These are phyloP conservation scores for Globisporangium acanthophoron DNA, from an alignment of 352 stramenopile species.

Conservation along the genomic window DNA sequence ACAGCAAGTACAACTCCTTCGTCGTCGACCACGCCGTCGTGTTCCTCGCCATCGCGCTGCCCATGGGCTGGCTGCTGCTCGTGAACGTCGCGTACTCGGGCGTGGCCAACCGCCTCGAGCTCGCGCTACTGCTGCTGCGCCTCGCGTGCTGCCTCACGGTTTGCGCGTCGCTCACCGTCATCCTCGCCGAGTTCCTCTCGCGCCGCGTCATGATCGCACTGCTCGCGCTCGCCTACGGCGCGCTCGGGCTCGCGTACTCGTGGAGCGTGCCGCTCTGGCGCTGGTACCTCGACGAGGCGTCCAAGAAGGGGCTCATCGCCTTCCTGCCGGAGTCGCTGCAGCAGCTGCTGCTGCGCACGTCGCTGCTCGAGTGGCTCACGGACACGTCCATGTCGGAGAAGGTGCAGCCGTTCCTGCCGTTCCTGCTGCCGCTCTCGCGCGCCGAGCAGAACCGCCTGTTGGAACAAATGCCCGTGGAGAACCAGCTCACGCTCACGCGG, in stretches of 20 bases:
- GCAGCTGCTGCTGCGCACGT: constrained; percentile 63
- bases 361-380: constrained; percentile 78
- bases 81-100: constrained; percentile 62
- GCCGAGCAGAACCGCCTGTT: constrained; percentile 65
- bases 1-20: constrained; percentile 66
- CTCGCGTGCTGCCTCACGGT: constrained; percentile 60
- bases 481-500: constrained; percentile 65
- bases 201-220: constrained; percentile 66
- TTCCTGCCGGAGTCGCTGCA: constrained; percentile 57
- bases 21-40: constrained; percentile 66
- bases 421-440: constrained; percentile 65
- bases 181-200: constrained; percentile 75
- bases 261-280: constrained; percentile 74
- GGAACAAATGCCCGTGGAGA: constrained; percentile 60
- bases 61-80: constrained; percentile 56
- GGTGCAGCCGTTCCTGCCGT: constrained; percentile 65
- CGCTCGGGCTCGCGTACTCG: constrained; percentile 61
- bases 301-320: constrained; percentile 45
- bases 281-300: constrained; percentile 67
- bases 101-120: constrained; percentile 38
- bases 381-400: constrained; percentile 70
- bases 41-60: constrained; percentile 54
- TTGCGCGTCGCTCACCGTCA: constrained; percentile 62
- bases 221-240: constrained; percentile 58
- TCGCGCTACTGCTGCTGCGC: constrained; percentile 50